Base-by-base conservation (phyloP, 306 rosid genomes). In the Castanea crenata region DNA sequence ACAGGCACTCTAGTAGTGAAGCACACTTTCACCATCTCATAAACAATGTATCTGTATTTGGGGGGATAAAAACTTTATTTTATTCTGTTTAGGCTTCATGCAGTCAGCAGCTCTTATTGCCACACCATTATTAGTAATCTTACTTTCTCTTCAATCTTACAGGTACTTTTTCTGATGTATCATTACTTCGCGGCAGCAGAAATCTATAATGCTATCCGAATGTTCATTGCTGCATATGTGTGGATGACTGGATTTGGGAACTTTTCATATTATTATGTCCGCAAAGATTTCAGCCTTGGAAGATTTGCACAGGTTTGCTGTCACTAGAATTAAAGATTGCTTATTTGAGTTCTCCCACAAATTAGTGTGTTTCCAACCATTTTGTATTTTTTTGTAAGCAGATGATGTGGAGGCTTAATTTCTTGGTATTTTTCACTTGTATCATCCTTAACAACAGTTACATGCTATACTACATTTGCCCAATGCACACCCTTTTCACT, bases 321-420 rank as follows among this genome's bases (percentile, higher is more conserved):
- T 74, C 56, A 21, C 72, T 76, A 70, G 71, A 78, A 78, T 80
- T 63, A 55, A 80, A 84, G 68, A 20, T 75, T 70, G 4, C 49
- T 57, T 80, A 59, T 70, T 21, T 41, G 46, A 61, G 58, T 63
- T 85, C 70, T 68, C 44, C 11, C 27, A 34, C 27, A 4, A 35
- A 68, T 34, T 68, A 31, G 51, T 78, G 74, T 84, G 69, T 55
- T 77, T 58, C 68, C 49, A 76, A 25, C 73, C 78, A 78, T 81
- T 16, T 58, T 65, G 35, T 54, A 52, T 23, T 55, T 84, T 46
- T 88, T 69, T 81, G 74, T 76, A 88, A 74, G 83, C 94, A 95
- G 99, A 93, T 95, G 99, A 95, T 95, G 99, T 95, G 99, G 99
- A 88, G 99, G 85, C 97, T 95, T 80, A 95, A 95, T 84, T 95